A percentile compares a stretch with the other conserved stretches of the same genome.
These are phyloP conservation scores for Omphalotus olearius DNA, from an alignment of 1,284 basidiomycete genomes.

Conservation along the genomic window DNA sequence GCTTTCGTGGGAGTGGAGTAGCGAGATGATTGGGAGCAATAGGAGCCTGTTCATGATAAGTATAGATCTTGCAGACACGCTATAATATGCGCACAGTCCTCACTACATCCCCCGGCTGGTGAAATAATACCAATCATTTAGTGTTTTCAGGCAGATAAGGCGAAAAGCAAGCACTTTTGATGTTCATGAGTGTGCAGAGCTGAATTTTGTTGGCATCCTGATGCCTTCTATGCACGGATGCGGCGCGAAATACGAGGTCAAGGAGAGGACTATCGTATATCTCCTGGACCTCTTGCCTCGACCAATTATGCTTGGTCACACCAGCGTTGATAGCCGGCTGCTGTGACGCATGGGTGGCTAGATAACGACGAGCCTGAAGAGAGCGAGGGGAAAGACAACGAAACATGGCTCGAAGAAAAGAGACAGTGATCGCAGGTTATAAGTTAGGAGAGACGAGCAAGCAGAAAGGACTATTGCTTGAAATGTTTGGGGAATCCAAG, in stretches of 20 bases:
- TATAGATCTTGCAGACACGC: neutral
- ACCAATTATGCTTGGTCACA: conserved; percentile 54
- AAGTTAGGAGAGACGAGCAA: neutral
- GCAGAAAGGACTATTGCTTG: neutral
- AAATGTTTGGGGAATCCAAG: too few relatives aligned
- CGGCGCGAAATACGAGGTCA: conserved; percentile 83
- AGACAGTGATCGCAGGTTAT: too few relatives aligned
- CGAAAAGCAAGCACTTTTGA: conserved; percentile 70
- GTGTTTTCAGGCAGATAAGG: conserved; percentile 21
- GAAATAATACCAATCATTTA: conserved; percentile 7
- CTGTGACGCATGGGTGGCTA: conserved; percentile 57
- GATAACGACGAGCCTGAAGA: conserved; percentile 33
- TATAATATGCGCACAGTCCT: conserved; percentile 69
- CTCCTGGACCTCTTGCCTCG: conserved; percentile 65
- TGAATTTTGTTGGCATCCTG: conserved; percentile 91
- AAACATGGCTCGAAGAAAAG: conserved; percentile 16
- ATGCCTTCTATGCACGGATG: conserved; percentile 79
- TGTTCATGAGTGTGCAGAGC: conserved; percentile 98
- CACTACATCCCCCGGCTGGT: conserved; percentile 88
- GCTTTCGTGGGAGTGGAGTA: conserved; percentile 91
- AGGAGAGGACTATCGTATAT: conserved; percentile 82
- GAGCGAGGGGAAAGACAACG: conserved; percentile 16
- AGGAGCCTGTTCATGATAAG: conserved; percentile 60
- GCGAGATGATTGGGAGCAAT: conserved; percentile 95
- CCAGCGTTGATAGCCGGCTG: conserved; percentile 21